These are phyloP conservation scores for Anthoceros angustus DNA, from an alignment of 225 moss, liverwort and hornwort species.

Conservation along the genomic window DNA sequence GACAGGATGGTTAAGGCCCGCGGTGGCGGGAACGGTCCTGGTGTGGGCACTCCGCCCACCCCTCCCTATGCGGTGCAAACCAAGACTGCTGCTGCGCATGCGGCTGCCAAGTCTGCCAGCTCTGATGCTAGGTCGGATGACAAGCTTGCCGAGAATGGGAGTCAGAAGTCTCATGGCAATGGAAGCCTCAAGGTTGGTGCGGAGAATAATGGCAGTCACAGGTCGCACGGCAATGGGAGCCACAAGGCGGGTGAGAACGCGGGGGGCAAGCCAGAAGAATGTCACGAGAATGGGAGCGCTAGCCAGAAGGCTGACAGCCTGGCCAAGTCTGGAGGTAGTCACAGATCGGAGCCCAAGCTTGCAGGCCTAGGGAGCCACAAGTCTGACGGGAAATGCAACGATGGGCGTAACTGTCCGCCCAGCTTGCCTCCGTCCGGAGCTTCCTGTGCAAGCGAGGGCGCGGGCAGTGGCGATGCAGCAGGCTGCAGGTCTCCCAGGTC, in stretches of 20 bases:
- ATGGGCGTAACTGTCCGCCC: not conserved
- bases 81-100: not conserved
- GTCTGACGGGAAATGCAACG: too few species aligned
- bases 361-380: too few species aligned
- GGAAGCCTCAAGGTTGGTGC: too few species aligned
- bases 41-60: not conserved
- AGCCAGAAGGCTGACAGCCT: too few species aligned
- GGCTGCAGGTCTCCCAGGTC: slow-evolving; percentile 1
- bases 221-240: too few species aligned
- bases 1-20: not conserved
- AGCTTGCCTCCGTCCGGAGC: not conserved
- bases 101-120: not conserved
- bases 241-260: too few species aligned
- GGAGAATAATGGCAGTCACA: too few species aligned
- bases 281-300: too few species aligned
- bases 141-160: not conserved
- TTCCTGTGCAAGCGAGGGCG: not conserved
- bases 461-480: not conserved
- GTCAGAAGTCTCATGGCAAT: too few species aligned
- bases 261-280: too few species aligned
- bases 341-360: too few species aligned
- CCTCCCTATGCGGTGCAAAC: not conserved
- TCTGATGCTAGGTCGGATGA: not conserved
- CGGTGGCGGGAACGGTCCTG: not conserved
- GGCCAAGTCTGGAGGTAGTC: too few species aligned